Percentiles rank a stretch among this genome's conserved stretches.
phyloP scores from a whole-genome alignment of 78 protist species.

The slime mould (Dictyostelium discoideum) region DNA sequence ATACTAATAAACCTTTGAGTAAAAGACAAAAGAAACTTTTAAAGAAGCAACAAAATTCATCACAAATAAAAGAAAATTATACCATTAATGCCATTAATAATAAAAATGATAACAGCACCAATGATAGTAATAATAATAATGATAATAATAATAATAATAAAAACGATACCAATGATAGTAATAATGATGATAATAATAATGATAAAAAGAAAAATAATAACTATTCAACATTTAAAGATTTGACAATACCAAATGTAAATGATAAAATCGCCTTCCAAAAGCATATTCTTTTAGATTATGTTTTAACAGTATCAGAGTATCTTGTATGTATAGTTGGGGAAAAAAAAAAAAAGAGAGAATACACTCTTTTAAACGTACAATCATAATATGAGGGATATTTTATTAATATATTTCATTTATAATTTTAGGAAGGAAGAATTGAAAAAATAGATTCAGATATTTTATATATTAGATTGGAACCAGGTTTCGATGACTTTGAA shows the following conservation, averaged over 20 bases:
- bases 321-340: background rate
- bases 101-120: background rate
- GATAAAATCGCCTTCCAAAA: constrained; percentile 12
- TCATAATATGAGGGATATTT: background rate
- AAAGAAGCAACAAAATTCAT: background rate
- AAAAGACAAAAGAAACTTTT: background rate
- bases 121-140: background rate
- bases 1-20: background rate
- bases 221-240: constrained; percentile 10
- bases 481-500: background rate
- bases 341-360: too few species aligned
- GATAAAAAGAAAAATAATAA: background rate
- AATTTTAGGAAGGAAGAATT: background rate
- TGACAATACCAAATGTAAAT: background rate
- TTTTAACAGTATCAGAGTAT: background rate
- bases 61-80: background rate
- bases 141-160: background rate
- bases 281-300: background rate
- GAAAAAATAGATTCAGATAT: background rate
- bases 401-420: background rate
- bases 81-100: background rate
- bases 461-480: background rate
- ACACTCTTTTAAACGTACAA: too few species aligned
- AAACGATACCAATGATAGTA: too few species aligned
- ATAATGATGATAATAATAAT: background rate